Evolutionary conservation across 768 basidiomycete genomes (phyloP), one percentile per base, ranked within the genome.

Genomic region (Hericium alpestre): DNA sequence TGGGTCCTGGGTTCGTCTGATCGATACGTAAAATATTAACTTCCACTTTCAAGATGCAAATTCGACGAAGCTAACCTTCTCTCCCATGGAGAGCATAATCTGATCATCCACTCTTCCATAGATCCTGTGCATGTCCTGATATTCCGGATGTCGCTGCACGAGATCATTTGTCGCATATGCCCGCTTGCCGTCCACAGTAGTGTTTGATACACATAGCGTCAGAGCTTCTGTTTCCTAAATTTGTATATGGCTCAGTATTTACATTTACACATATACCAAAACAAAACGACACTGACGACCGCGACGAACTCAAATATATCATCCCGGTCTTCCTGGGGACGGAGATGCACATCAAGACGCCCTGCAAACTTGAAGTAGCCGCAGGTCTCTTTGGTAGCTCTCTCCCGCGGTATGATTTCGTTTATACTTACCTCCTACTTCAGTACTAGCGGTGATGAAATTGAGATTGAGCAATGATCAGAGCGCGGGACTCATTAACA

Each of bases 251-350:
- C 6, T 27, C 25, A 27, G 25, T 27, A 27, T 27, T 27, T 27
- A n/a, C n/a, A n/a, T n/a, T n/a, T n/a, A n/a, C n/a, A n/a, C n/a
- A n/a, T n/a, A n/a, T n/a, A n/a, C n/a, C n/a, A n/a, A n/a, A n/a
- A n/a, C n/a, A n/a, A n/a, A n/a, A n/a, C n/a, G n/a, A n/a, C n/a
- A 59, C 70, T 5, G 56, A 78, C 76, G 60, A 75, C 61, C 9
- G 73, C 53, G 13, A 76, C 69, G 9, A 69, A 59, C 58, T 78
- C 77, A 38, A 65, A 76, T 0, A 60, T 47, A 15, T 61, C 51
- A 8, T 66, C 66, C 9, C 58, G 64, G 18, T 70, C 68, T 2
- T 62, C 73, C 53, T 72, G 65, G 2, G 73, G 67, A 8, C 60
- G 53, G 64, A 72, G 72, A 16, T 66, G 61, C 6, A 66, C n/a